Percentiles rank a stretch among this genome's conserved stretches.
Conservation (phyloP, 2,329 filamentous ascomycete species). For the Coleophoma eucalyptorum region DNA sequence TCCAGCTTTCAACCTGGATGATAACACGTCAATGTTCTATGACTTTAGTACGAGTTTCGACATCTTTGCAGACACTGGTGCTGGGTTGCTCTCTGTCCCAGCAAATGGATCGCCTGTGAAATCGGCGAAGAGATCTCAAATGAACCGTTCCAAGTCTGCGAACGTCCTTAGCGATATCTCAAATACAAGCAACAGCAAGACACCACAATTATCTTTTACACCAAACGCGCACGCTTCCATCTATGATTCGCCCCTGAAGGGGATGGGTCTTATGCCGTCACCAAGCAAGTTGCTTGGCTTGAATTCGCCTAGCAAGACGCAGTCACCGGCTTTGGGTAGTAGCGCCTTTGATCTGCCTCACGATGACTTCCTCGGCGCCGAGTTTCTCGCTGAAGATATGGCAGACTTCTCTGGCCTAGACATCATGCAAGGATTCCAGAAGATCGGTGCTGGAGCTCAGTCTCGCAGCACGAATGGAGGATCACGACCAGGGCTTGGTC, state of each 20-base stretch:
- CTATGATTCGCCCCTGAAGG: constrained; percentile 55
- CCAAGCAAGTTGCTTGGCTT: constrained; percentile 47
- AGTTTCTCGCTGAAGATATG: constrained; percentile 55
- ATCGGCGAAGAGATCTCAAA: constrained; percentile 52
- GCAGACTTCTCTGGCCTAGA: constrained; percentile 61
- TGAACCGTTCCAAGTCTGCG: constrained; percentile 61
- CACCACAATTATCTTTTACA: constrained; percentile 46
- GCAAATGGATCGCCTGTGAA: constrained; percentile 65
- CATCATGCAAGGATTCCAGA: constrained; percentile 71
- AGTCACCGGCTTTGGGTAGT: constrained; percentile 15
- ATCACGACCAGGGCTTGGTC: constrained; percentile 19
- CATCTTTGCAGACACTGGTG: constrained; percentile 48
- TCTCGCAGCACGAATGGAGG: constrained; percentile 17
- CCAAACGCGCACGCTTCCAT: constrained; percentile 25
- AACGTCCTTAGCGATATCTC: constrained; percentile 57
- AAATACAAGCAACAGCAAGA: constrained; percentile 42
- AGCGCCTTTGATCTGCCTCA: constrained; percentile 29
- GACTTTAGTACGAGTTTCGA: constrained; percentile 55
- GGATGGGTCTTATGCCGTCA: constrained; percentile 47
- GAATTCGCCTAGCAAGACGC: constrained; percentile 18
- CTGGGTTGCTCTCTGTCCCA: constrained; percentile 39
- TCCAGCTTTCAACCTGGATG: constrained; percentile 63
- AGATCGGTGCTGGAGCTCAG: constrained; percentile 50
- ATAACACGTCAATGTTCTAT: constrained; percentile 49
- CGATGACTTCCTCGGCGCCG: constrained; percentile 49